Base-by-base conservation (phyloP, 768 basidiomycete species). In the Psilocybe tampanensis region DNA sequence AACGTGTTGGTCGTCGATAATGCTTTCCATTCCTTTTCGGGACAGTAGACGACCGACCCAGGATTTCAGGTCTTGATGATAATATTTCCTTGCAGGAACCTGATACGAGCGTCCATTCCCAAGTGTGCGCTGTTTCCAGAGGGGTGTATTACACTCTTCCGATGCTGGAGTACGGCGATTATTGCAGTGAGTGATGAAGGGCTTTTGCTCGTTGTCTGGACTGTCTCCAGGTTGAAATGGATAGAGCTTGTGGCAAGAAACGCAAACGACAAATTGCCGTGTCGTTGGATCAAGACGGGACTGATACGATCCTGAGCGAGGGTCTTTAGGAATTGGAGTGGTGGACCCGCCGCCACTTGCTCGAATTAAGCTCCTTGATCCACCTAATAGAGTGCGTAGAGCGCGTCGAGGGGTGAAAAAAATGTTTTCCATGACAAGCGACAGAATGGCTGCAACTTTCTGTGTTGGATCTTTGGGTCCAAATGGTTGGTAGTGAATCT, bases 71-170 rank as follows among this genome's bases (percentile, higher is more conserved):
- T 57, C 55, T 22, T 60, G 29, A 19, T 18, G 51, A 33, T 54
- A 47, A 43, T 49, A 52, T 42, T 26, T 63, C 26, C 8, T 44
- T 13, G 7, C 49, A 41, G 23, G 68, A 60, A n/a, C 47, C 21
- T 24, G 18, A 39, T 47, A 39, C 54, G 19, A n/a, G 41, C 29
- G 36, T 15, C 26, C 54, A 41, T 26, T 47, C 13, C 43, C 23
- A 1, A 59, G 18, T 11, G 22, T 47, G 2, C 48, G 44, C 13
- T 45, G 39, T 36, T 59, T 64, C 69, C 69, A 70, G 4, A 70
- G 34, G 21, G 44, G 52, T 0, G 56, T 45, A n/a, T 55, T 50
- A 47, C 69, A 70, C 7, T 44, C 32, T 0, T 29, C 8, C 51
- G 61, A 61, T 3, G 32, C 47, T 4, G 60, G 34, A 1, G 64